Evolutionary conservation across 805 yeast genomes (phyloP).

Genomic region (Zygosaccharomyces siamensis): DNA sequence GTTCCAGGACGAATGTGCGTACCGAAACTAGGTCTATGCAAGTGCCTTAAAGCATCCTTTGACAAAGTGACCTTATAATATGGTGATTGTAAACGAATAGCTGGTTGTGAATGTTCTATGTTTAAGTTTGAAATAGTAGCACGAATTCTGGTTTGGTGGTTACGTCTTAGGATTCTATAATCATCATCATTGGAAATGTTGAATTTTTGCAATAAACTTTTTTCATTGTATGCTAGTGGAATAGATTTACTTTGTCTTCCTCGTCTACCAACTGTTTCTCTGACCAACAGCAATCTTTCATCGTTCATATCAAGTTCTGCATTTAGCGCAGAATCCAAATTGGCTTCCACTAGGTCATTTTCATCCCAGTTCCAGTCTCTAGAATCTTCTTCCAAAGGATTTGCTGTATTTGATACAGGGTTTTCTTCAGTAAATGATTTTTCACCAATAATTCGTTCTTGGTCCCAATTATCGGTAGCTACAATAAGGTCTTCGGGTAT

Average conservation of each 20-base stretch:
- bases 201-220: conserved; percentile 54
- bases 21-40: conserved; percentile 72
- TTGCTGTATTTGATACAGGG: conserved; percentile 2
- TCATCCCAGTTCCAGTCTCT: conserved; percentile 41
- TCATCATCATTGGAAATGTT: conserved; percentile 85
- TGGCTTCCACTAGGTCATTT: conserved; percentile 73
- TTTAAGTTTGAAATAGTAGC: conserved; percentile 85
- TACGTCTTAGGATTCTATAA: conserved; percentile 75
- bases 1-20: conserved; percentile 67
- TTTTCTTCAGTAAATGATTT: conserved; percentile 4
- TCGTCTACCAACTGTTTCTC: conserved; percentile 14
- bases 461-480: conserved; percentile 78
- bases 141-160: conserved; percentile 87
- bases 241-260: conserved; percentile 22
- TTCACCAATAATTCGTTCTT: conserved; percentile 53
- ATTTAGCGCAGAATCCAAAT: conserved; percentile 29
- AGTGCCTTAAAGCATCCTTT: conserved; percentile 62
- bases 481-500: conserved; percentile 53
- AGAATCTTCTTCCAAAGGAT: conserved; percentile 24
- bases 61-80: conserved; percentile 75
- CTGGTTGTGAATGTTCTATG: conserved; percentile 90
- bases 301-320: conserved; percentile 76
- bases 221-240: conserved; percentile 47
- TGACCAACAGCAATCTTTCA: conserved; percentile 64
- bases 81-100: conserved; percentile 81